A percentile compares a stretch with the other conserved stretches of the same genome.
phyloP scores from a whole-genome alignment of 2,329 filamentous ascomycete genomes.

The Penicillium sp. region DNA sequence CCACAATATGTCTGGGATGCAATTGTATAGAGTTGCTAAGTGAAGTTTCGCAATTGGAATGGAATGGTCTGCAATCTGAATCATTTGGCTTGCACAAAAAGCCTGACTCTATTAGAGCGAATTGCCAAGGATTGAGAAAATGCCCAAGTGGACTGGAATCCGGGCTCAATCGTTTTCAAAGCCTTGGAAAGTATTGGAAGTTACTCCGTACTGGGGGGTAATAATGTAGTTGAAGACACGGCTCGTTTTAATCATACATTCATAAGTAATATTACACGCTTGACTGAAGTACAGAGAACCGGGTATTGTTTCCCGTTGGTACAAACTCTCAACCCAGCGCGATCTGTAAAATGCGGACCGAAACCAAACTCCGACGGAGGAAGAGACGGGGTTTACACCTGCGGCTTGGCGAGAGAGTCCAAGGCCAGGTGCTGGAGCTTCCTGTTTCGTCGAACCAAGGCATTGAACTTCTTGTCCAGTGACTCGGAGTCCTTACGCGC shows the following conservation, averaged over 20 bases:
- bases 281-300: too few relatives aligned
- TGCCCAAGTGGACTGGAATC: not conserved
- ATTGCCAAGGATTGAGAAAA: not conserved
- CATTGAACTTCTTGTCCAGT: conserved; percentile 46
- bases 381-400: not conserved
- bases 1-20: too few relatives aligned
- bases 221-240: too few relatives aligned
- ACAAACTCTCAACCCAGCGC: not conserved
- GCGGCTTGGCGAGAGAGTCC: conserved; percentile 21
- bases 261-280: too few relatives aligned
- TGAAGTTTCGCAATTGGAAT: too few relatives aligned
- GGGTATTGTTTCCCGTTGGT: not conserved
- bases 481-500: conserved; percentile 67
- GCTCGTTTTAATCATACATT: too few relatives aligned
- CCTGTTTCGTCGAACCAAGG: conserved; percentile 45
- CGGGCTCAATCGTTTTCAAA: too few relatives aligned
- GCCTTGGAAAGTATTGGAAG: too few relatives aligned
- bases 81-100: not conserved
- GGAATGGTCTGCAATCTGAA: not conserved
- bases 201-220: too few relatives aligned
- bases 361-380: not conserved
- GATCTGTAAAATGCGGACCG: not conserved
- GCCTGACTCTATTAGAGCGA: not conserved
- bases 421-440: conserved; percentile 46
- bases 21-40: too few relatives aligned